These are phyloP conservation scores for Neofusicoccum sp. DNA, from an alignment of 2,329 filamentous ascomycete genomes.

Conservation along the genomic window DNA sequence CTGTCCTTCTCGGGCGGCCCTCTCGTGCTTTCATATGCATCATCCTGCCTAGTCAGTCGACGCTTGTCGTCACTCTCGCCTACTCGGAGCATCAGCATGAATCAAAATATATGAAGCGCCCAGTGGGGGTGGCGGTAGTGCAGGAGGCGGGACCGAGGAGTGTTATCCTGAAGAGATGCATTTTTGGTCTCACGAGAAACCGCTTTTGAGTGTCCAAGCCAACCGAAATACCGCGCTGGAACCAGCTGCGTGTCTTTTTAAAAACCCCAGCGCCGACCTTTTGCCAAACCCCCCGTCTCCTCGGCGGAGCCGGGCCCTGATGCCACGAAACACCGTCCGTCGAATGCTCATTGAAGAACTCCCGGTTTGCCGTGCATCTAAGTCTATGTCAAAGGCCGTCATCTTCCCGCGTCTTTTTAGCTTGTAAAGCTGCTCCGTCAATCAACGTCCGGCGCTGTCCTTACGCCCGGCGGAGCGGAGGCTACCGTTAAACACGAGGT, in stretches of 20 bases:
- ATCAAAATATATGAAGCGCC: neutral
- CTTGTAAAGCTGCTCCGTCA: slow-evolving; percentile 8
- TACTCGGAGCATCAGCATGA: neutral
- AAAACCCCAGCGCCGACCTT: slow-evolving; percentile 10
- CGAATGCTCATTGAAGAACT: slow-evolving; percentile 15
- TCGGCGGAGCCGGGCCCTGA: slow-evolving; percentile 5
- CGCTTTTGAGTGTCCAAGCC: slow-evolving; percentile 7
- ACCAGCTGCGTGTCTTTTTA: neutral
- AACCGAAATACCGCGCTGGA: slow-evolving; percentile 15
- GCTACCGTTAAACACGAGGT: slow-evolving; percentile 5
- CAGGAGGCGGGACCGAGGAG: no score
- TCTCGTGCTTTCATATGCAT: neutral
- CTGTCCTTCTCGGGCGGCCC: neutral
- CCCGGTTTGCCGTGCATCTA: slow-evolving; percentile 18
- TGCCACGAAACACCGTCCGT: slow-evolving; percentile 16
- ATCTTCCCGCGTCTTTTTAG: neutral
- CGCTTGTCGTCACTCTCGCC: neutral
- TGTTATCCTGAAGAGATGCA: slow-evolving; percentile 7
- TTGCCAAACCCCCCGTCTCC: slow-evolving; percentile 1
- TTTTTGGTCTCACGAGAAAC: slow-evolving; percentile 5
- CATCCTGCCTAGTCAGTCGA: neutral
- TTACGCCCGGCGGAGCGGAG: slow-evolving; percentile 2
- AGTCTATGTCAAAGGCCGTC: slow-evolving; percentile 11
- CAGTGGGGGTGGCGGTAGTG: neutral
- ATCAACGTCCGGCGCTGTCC: neutral